A percentile compares a stretch with the other conserved stretches of the same genome.
These are phyloP conservation scores for Aristolochia contorta DNA, from an alignment of 164 flowering plant species.

Conservation along the genomic window DNA sequence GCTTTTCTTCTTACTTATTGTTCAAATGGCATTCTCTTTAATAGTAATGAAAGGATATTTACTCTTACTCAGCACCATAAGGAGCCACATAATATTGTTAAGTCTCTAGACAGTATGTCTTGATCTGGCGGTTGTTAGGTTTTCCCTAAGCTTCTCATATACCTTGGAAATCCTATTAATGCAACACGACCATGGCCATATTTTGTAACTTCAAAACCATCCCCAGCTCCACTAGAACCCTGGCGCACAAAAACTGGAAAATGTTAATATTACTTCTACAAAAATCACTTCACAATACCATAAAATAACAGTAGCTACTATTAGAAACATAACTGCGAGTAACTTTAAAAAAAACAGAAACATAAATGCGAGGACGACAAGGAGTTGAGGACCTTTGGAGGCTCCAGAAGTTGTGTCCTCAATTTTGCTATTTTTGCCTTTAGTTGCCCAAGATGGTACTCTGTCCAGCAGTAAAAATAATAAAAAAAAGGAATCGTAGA, in stretches of 20 bases:
- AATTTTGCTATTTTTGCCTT: conserved; percentile 98
- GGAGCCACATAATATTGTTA: background rate
- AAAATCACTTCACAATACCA: no score
- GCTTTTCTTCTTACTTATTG: no score
- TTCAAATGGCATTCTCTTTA: no score
- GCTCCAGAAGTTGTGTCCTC: conserved; percentile 93
- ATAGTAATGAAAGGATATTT: no score
- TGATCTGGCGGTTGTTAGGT: no score
- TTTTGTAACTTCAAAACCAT: conserved; percentile 99
- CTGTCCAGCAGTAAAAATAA: conserved; percentile 25
- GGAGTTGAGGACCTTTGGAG: conserved; percentile 59
- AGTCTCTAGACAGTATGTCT: background rate
- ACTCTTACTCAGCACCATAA: background rate
- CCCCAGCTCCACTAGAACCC: conserved; percentile 98
- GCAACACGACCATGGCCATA: conserved; percentile 99
- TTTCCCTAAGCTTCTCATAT: background rate
- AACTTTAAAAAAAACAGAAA: no score
- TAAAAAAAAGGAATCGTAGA: background rate
- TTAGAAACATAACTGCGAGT: background rate
- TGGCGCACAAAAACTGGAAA: conserved; percentile 15
- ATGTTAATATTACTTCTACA: background rate
- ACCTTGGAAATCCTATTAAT: conserved; percentile 99
- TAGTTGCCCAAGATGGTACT: conserved; percentile 98
- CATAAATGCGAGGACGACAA: no score
- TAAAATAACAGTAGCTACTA: conserved; percentile 1